These are phyloP conservation scores for Filobasidium uniguttulatum DNA, from an alignment of 1,284 basidiomycete genomes.

Conservation along the genomic window DNA sequence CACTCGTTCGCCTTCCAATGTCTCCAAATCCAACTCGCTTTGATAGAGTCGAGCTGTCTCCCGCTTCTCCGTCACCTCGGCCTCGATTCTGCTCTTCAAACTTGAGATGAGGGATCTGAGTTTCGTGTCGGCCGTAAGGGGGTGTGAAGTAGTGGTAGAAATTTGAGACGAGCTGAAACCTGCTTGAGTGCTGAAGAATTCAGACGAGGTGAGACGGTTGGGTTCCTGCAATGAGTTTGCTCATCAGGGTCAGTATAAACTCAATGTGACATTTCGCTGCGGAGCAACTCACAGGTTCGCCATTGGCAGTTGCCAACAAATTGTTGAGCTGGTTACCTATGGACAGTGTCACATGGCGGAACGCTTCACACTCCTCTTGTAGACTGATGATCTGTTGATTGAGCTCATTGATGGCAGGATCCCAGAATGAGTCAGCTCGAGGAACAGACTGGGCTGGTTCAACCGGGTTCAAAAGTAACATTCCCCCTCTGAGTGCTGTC, in stretches of 20 bases:
- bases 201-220: constrained; percentile 6
- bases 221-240: constrained; percentile 16
- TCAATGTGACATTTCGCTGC: constrained; percentile 18
- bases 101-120: constrained; percentile 14
- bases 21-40: constrained; percentile 1
- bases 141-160: constrained; percentile 31
- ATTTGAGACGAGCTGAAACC: constrained; percentile 18
- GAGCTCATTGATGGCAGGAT: constrained; percentile 58
- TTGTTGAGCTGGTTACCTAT: constrained; percentile 56
- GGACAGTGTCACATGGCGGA: constrained; percentile 54
- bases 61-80: constrained; percentile 7
- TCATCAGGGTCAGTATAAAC: constrained; percentile 24
- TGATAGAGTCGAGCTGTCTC: constrained; percentile 8
- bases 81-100: constrained; percentile 9
- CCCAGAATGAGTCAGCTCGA: constrained; percentile 44
- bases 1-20: constrained; percentile 10
- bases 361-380: constrained; percentile 53
- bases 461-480: constrained; percentile 32
- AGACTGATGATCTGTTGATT: constrained; percentile 54
- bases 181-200: constrained; percentile 11
- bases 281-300: constrained; percentile 16
- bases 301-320: constrained; percentile 32
- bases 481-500: constrained; percentile 19
- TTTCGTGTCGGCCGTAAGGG: constrained; percentile 27
- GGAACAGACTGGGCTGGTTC: constrained; percentile 21